Conservation (phyloP, 108 stramenopile genomes). For the Chaetoceros muelleri region DNA sequence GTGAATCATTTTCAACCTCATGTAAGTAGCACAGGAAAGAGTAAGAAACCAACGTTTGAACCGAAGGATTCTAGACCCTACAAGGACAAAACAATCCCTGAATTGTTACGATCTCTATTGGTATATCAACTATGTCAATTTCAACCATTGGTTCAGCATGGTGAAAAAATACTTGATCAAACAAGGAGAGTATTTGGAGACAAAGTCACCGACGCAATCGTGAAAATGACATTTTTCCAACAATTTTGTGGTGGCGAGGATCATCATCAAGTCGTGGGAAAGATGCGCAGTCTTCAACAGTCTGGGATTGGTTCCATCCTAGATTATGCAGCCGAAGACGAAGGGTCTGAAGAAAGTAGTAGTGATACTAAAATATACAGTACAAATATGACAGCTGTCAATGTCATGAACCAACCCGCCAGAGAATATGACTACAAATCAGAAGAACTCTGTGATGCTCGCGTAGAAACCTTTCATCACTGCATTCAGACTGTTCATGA, state of each 20-base stretch:
- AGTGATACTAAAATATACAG: constrained; percentile 8
- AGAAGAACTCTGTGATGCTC: constrained; percentile 62
- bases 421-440: constrained; percentile 58
- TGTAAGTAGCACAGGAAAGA: too few relatives aligned
- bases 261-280: constrained; percentile 43
- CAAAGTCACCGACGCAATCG: constrained; percentile 35
- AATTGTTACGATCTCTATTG: constrained; percentile 49
- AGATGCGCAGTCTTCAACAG: constrained; percentile 36
- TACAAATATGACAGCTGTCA: neutral
- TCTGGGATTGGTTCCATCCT: constrained; percentile 76
- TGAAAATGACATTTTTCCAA: constrained; percentile 78
- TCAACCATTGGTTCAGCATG: constrained; percentile 42
- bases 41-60: neutral
- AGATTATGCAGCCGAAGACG: constrained; percentile 95
- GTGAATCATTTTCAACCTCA: too few relatives aligned
- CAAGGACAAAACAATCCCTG: constrained; percentile 36
- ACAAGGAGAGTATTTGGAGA: constrained; percentile 32
- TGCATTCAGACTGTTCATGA: constrained; percentile 63
- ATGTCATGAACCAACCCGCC: constrained; percentile 33
- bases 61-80: constrained; percentile 4
- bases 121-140: constrained; percentile 58
- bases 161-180: constrained; percentile 35
- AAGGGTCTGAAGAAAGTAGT: constrained; percentile 15
- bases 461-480: constrained; percentile 33
- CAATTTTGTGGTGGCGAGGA: constrained; percentile 96